Evolutionary conservation across 106 monocot genomes (phyloP).

Genomic region (Allium cepa): DNA sequence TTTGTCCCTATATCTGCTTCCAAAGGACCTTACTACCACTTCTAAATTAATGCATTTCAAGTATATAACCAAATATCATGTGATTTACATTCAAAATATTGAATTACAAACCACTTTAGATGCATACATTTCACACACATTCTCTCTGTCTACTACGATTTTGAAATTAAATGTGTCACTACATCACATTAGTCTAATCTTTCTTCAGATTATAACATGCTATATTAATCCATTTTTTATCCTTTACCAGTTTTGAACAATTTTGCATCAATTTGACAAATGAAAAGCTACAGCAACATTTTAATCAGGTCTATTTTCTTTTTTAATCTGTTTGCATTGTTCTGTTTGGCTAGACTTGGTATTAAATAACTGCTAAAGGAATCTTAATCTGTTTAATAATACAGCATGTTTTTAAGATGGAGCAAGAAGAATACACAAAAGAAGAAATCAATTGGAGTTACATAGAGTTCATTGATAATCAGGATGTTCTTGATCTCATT

Average conservation of each 20-base stretch:
- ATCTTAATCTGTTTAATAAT: not conserved
- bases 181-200: no score
- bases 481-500: constrained; percentile 91
- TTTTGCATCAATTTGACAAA: constrained; percentile 59
- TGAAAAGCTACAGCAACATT: constrained; percentile 57
- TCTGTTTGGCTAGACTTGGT: not conserved
- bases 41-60: no score
- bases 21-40: no score
- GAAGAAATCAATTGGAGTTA: constrained; percentile 96
- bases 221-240: not conserved
- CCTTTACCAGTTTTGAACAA: constrained; percentile 42
- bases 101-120: no score
- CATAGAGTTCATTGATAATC: constrained; percentile 94
- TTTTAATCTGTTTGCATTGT: not conserved
- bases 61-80: no score
- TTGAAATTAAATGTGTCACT: no score
- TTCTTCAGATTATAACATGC: no score
- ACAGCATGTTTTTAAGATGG: constrained; percentile 96
- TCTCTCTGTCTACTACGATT: no score
- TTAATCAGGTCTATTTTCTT: constrained; percentile 35
- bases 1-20: no score
- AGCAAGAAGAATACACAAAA: constrained; percentile 82
- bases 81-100: no score
- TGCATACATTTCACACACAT: no score
- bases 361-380: not conserved